phyloP scores from a whole-genome alignment of 768 basidiomycete genomes.

The Vararia minispora region DNA sequence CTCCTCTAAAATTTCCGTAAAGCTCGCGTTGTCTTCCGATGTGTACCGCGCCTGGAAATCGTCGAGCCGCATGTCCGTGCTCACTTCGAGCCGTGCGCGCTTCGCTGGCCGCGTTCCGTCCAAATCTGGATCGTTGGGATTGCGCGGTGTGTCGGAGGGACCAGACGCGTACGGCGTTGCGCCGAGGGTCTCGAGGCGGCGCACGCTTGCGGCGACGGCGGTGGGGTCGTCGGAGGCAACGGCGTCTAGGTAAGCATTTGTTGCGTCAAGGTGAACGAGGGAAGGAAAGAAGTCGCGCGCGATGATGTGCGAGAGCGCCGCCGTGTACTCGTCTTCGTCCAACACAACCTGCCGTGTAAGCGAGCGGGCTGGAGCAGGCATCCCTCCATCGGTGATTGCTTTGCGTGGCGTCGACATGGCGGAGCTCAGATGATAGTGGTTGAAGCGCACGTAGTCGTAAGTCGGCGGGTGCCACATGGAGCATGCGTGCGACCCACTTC shows the following conservation, averaged over 20 bases:
- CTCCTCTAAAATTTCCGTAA: conserved; percentile 82
- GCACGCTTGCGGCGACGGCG: conserved; percentile 68
- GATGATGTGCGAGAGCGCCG: conserved; percentile 83
- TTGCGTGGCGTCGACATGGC: conserved; percentile 24
- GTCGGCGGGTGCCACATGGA: too few species aligned
- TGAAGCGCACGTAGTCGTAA: too few species aligned
- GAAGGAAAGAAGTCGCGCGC: conserved; percentile 98
- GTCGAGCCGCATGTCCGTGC: conserved; percentile 61
- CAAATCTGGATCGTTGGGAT: conserved; percentile 24
- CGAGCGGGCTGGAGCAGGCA: conserved; percentile 30
- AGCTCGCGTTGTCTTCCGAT: conserved; percentile 96
- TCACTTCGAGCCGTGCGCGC: conserved; percentile 49
- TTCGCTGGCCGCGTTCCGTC: conserved; percentile 35
- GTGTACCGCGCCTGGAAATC: conserved; percentile 87
- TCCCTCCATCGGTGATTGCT: conserved; percentile 20
- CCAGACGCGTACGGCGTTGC: conserved; percentile 55
- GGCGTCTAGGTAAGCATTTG: conserved; percentile 79
- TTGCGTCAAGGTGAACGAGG: conserved; percentile 78
- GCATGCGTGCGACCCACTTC: too few species aligned
- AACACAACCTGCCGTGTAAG: conserved; percentile 63
- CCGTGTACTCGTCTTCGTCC: conserved; percentile 93
- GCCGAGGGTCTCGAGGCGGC: conserved; percentile 51
- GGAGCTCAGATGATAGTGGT: too few species aligned
- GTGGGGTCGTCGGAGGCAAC: conserved; percentile 63
- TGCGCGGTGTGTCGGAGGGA: conserved; percentile 58